Percentiles rank a stretch among this genome's conserved stretches.
phyloP scores from a whole-genome alignment of 352 stramenopile species.

The Globisporangium spiculum region DNA sequence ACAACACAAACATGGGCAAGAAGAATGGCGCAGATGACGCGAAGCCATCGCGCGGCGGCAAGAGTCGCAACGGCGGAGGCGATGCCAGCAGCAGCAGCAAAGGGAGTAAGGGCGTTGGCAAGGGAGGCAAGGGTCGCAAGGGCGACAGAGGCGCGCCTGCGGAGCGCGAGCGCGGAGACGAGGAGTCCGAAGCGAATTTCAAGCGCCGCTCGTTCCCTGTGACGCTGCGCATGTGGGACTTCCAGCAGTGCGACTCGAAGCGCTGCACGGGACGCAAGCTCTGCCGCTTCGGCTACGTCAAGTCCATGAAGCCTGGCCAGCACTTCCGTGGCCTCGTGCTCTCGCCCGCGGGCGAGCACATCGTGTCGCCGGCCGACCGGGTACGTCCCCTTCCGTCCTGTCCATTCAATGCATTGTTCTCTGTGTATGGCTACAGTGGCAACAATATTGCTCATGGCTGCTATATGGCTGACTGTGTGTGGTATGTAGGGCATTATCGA shows the following conservation, averaged over 20 bases:
- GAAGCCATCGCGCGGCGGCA: conserved; percentile 11
- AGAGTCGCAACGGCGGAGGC: conserved; percentile 9
- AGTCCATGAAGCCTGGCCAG: conserved; percentile 90
- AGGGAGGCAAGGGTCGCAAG: conserved; percentile 15
- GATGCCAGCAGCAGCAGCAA: background rate
- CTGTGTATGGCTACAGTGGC: background rate
- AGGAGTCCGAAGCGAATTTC: conserved; percentile 66
- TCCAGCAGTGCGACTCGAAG: conserved; percentile 95
- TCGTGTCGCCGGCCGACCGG: conserved; percentile 89
- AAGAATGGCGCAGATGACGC: conserved; percentile 18
- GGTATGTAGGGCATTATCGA: conserved; percentile 53
- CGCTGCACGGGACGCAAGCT: conserved; percentile 93
- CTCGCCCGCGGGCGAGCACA: conserved; percentile 87
- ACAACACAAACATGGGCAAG: conserved; percentile 14
- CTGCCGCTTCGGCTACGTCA: conserved; percentile 90
- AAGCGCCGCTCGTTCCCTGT: conserved; percentile 74
- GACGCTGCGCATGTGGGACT: conserved; percentile 93
- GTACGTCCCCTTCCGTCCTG: conserved; percentile 16
- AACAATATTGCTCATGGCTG: background rate
- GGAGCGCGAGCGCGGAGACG: conserved; percentile 33
- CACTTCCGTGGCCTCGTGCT: conserved; percentile 95
- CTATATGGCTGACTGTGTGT: background rate
- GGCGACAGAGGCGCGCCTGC: conserved; percentile 18
- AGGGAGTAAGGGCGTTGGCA: background rate
- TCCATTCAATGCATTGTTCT: background rate